Conservation (phyloP, 2,329 filamentous ascomycete genomes). For the Aurifilum marmelostoma region DNA sequence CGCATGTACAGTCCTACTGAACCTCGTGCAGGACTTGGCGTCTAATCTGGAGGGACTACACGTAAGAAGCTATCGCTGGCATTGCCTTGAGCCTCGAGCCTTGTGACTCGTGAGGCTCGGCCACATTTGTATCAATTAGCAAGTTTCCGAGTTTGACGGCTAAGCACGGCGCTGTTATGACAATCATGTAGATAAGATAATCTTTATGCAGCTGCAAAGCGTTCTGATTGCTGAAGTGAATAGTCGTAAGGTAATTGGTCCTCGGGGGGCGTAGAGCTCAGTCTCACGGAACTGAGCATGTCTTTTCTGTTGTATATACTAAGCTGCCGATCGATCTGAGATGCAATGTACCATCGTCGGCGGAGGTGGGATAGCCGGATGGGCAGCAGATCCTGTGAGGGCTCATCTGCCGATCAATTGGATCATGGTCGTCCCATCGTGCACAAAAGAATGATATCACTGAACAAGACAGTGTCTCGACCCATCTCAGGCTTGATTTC, state of each 20-base stretch:
- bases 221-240: constrained; percentile 4
- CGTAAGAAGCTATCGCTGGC: neutral
- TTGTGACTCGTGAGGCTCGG: neutral
- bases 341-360: no score
- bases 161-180: constrained; percentile 13
- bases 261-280: no score
- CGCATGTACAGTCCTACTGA: neutral
- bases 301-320: no score
- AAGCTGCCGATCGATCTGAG: no score
- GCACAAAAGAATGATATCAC: no score
- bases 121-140: neutral
- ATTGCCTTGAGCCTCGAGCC: neutral
- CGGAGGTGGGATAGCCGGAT: no score
- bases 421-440: no score
- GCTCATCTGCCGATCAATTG: no score
- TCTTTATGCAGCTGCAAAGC: constrained; percentile 8
- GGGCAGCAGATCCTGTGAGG: no score
- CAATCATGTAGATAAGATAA: constrained; percentile 13
- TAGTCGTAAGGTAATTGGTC: no score
- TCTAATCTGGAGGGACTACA: neutral
- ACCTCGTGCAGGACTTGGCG: constrained; percentile 13
- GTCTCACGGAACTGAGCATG: neutral
- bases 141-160: neutral
- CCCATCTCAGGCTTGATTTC: neutral
- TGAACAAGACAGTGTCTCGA: neutral